Conservation (phyloP, 2,329 filamentous ascomycete species). For the Fusarium redolens region DNA sequence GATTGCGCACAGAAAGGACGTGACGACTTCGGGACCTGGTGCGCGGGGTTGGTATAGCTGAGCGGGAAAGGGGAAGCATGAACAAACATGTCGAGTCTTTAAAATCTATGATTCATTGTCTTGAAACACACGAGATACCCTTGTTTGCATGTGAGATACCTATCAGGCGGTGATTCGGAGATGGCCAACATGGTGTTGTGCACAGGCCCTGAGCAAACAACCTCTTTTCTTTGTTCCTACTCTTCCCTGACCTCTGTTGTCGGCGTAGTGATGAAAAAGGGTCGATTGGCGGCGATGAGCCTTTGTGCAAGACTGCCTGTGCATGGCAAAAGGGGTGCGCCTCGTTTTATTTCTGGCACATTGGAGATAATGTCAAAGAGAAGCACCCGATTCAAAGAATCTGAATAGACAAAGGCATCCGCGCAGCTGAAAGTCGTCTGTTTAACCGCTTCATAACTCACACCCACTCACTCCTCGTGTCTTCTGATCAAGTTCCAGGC, state of each 20-base stretch:
- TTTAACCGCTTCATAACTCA: slow-evolving; percentile 14
- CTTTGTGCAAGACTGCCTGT: slow-evolving; percentile 13
- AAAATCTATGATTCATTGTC: slow-evolving; percentile 11
- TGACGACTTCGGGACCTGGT: slow-evolving; percentile 62
- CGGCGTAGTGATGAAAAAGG: not conserved
- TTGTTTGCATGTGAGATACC: not conserved
- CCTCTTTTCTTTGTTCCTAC: slow-evolving; percentile 24
- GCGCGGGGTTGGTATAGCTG: slow-evolving; percentile 75
- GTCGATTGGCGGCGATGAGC: not conserved
- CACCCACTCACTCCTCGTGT: not conserved
- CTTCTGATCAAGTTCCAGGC: not conserved
- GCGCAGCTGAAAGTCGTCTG: not conserved
- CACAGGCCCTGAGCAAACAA: slow-evolving; percentile 6
- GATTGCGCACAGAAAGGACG: slow-evolving; percentile 83
- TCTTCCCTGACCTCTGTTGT: not conserved
- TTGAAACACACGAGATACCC: not conserved
- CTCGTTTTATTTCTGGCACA: slow-evolving; percentile 21
- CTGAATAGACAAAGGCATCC: slow-evolving; percentile 26
- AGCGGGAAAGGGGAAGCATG: slow-evolving; percentile 9
- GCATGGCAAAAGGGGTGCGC: not conserved
- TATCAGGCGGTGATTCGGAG: slow-evolving; percentile 7
- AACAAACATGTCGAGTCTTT: slow-evolving; percentile 3
- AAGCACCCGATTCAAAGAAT: slow-evolving; percentile 1
- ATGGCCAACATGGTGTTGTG: slow-evolving; percentile 11
- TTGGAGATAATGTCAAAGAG: slow-evolving; percentile 12